Evolutionary conservation across 2,329 filamentous ascomycete genomes (phyloP), one percentile per base, ranked within the genome.

Genomic region (Colletotrichum tropicale): DNA sequence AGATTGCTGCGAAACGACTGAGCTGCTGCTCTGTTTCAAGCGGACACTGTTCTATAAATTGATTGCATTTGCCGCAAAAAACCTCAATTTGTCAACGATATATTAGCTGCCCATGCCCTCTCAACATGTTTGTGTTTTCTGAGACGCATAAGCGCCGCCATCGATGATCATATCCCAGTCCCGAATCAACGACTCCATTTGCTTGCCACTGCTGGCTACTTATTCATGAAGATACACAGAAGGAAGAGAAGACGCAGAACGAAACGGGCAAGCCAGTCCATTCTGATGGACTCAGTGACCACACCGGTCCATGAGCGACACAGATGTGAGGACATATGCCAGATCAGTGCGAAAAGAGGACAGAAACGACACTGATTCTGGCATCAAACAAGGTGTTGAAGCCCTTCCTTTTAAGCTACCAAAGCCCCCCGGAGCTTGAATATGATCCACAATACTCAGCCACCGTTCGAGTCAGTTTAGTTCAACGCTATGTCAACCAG

Each of bases 191-290:
- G 5, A 8, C 3, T 43, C 8, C 0, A 6, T 43, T 2, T 6
- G 1, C 38, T 3, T n/a, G 16, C 1, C 16, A 6, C 3, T 43
- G 9, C 18, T 12, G 9, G 38, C 13, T 0, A 0, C 38, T 48
- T 12, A 7, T 48, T 4, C 0, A n/a, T 12, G 9, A 48, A 12
- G 9, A 12, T n/a, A 48, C 18, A n/a, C 5, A 48, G 0, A 1
- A 48, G 18, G n/a, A 0, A 0, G 38, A 12, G 38, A 48, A 1
- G 18, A n/a, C 0, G 2, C 3, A 6, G 3, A n/a, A 7, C 3
- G 38, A n/a, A 12, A 48, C 5, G 18, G 5, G 1, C 2, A 5
- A 18, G 8, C 18, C 18, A 4, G 10, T 48, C 18, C 8, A 6
- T 1, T 48, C 2, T 4, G 38, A 7, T n/a, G 1, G 38, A n/a